Conservation (phyloP, 2,329 filamentous ascomycete species). For the Xylaria sp. region DNA sequence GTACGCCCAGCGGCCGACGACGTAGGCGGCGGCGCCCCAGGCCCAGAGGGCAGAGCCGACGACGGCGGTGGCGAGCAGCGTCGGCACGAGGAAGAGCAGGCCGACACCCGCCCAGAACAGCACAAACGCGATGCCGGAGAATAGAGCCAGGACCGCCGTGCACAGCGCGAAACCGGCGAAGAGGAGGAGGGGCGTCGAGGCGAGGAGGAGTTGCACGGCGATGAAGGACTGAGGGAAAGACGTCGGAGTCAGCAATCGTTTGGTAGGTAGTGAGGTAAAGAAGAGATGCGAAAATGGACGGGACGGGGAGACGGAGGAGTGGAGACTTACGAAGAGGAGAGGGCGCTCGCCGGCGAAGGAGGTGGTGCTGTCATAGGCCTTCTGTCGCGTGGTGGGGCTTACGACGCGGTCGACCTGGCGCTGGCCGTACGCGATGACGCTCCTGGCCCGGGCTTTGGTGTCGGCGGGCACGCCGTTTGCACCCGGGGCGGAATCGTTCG, state of each 20-base stretch:
- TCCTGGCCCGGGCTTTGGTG: conserved; percentile 39
- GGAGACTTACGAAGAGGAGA: conserved; percentile 64
- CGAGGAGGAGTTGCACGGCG: conserved; percentile 64
- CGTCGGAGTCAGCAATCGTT: conserved; percentile 10
- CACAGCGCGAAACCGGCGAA: conserved; percentile 69
- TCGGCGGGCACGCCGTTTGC: conserved; percentile 27
- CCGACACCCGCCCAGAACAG: conserved; percentile 70
- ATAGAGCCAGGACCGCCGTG: conserved; percentile 63
- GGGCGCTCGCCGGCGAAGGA: conserved; percentile 66
- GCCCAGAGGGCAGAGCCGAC: conserved; percentile 67
- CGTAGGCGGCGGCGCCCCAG: conserved; percentile 65
- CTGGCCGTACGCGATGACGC: conserved; percentile 45
- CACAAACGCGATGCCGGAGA: conserved; percentile 65
- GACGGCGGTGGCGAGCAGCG: conserved; percentile 66
- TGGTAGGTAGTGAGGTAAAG: background rate
- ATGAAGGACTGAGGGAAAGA: conserved; percentile 62
- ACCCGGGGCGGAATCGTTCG: background rate
- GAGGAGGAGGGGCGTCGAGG: conserved; percentile 67
- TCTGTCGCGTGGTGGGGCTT: conserved; percentile 62
- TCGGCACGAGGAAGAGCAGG: conserved; percentile 68
- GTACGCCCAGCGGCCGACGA: conserved; percentile 52
- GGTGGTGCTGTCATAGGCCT: conserved; percentile 55
- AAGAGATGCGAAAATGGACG: background rate
- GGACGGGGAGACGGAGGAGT: background rate
- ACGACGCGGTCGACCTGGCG: conserved; percentile 55